Percentiles rank a stretch among this genome's conserved stretches.
Conservation (phyloP, 163 green algal genomes). For the Prototheca wickerhamii region DNA sequence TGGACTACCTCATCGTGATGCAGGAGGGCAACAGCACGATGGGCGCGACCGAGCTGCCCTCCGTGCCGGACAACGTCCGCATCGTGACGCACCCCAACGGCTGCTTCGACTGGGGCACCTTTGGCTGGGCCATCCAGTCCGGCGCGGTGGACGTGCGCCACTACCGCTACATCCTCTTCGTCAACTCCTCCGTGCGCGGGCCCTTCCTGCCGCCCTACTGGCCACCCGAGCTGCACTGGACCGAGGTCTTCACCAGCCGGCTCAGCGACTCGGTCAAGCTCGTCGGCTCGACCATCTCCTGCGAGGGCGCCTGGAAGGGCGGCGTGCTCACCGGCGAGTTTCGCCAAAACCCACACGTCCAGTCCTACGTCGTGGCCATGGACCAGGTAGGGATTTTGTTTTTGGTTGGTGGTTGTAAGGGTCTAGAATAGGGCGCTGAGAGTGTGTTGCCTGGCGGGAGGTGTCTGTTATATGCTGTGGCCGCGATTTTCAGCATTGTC, state of each 20-base stretch:
- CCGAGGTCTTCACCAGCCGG: constrained; percentile 36
- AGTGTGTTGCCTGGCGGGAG: background rate
- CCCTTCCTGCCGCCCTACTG: constrained; percentile 62
- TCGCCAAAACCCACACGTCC: constrained; percentile 54
- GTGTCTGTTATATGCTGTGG: background rate
- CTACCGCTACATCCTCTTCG: constrained; percentile 62
- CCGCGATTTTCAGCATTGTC: too few species aligned
- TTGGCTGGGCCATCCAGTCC: constrained; percentile 43
- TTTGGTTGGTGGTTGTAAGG: background rate
- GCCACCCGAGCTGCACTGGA: constrained; percentile 51
- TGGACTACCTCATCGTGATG: constrained; percentile 34
- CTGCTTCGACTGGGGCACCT: constrained; percentile 57
- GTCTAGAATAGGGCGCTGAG: background rate
- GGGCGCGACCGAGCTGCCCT: constrained; percentile 3
- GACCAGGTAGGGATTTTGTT: constrained; percentile 38
- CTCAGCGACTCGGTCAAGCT: constrained; percentile 40
- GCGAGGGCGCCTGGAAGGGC: constrained; percentile 19
- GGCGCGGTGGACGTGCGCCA: constrained; percentile 13
- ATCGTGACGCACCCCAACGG: constrained; percentile 43
- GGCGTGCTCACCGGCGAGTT: constrained; percentile 19
- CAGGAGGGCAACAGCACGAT: constrained; percentile 16
- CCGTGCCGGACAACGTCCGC: constrained; percentile 40
- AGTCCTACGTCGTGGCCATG: constrained; percentile 61
- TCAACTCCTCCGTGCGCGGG: constrained; percentile 61
- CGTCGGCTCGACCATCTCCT: constrained; percentile 47